phyloP scores from a whole-genome alignment of 83 land plant genomes.

The Thuja plicata region DNA sequence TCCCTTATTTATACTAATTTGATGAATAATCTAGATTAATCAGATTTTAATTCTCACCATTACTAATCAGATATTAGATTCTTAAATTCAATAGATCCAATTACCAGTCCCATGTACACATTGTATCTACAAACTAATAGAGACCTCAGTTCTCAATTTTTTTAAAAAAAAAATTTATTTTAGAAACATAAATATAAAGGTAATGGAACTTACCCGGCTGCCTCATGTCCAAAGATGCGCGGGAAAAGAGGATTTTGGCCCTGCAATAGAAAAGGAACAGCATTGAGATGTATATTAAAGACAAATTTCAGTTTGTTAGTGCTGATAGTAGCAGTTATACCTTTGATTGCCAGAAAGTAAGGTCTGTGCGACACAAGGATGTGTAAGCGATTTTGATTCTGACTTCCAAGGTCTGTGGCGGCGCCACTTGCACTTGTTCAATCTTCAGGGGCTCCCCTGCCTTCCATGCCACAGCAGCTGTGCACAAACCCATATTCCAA shows the following conservation, averaged over 20 bases:
- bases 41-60: no score
- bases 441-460: neutral
- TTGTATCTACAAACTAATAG: no score
- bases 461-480: neutral
- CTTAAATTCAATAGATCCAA: no score
- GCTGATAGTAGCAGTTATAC: neutral
- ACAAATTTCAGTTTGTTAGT: neutral
- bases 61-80: no score
- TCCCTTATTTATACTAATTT: no score
- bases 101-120: no score
- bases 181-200: no score
- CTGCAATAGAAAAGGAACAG: conserved; percentile 21
- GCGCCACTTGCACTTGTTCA: neutral
- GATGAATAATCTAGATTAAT: no score
- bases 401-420: neutral
- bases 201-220: conserved; percentile 47
- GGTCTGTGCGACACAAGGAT: no score
- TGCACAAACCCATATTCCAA: neutral
- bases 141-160: no score
- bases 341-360: conserved; percentile 21
- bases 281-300: neutral
- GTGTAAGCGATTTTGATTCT: no score
- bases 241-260: conserved; percentile 62
- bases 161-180: no score
- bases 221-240: conserved; percentile 79